These are phyloP conservation scores for Hypoxylon intermedium DNA, from an alignment of 495 filamentous ascomycete species.

Conservation along the genomic window DNA sequence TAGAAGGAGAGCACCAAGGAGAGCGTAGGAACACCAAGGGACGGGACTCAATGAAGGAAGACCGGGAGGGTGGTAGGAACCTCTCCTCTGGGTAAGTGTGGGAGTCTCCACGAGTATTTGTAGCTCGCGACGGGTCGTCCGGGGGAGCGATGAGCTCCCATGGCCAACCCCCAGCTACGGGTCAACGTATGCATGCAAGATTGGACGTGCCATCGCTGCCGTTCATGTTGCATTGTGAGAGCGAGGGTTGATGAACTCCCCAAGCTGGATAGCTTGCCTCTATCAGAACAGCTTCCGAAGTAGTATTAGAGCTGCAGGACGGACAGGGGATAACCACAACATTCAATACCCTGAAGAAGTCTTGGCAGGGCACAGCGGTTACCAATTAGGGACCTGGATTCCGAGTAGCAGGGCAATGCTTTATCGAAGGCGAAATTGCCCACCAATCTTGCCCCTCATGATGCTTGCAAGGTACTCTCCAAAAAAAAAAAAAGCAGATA, in stretches of 20 bases:
- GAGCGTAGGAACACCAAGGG: constrained; percentile 4
- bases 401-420: constrained; percentile 24
- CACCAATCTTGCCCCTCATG: neutral
- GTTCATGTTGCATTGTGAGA: constrained; percentile 23
- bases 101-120: constrained; percentile 29
- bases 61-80: constrained; percentile 3
- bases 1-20: constrained; percentile 12
- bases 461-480: neutral
- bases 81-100: constrained; percentile 2
- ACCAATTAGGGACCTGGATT: constrained; percentile 5
- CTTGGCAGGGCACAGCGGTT: constrained; percentile 38
- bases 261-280: constrained; percentile 13
- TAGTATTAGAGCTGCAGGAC: constrained; percentile 30
- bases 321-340: constrained; percentile 23
- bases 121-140: constrained; percentile 16
- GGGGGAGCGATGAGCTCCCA: constrained; percentile 5
- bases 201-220: constrained; percentile 30
- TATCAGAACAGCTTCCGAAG: constrained; percentile 30
- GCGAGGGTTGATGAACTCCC: constrained; percentile 21
- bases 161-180: constrained; percentile 16
- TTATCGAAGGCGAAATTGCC: constrained; percentile 30
- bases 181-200: constrained; percentile 29
- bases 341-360: constrained; percentile 32
- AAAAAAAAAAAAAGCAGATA: neutral
- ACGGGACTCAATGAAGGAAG: constrained; percentile 13